Evolutionary conservation across 306 rosid genomes (phyloP).

Genomic region (Citrullus mucosospermus): DNA sequence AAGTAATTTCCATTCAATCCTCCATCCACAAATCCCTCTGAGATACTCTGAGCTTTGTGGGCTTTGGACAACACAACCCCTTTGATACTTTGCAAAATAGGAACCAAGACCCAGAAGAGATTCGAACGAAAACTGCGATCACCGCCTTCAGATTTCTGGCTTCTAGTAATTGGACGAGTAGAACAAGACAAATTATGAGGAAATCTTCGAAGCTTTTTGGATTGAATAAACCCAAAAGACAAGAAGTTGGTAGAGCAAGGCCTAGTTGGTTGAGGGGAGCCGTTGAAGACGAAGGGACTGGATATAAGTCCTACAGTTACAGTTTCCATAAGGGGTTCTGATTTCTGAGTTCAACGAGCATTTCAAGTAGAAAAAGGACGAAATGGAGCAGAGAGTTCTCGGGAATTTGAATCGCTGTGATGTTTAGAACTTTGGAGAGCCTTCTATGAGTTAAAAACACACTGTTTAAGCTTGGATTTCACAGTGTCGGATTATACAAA

Average conservation of each 20-base stretch:
- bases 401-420: not conserved
- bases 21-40: slow-evolving; percentile 7
- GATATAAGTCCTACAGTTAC: slow-evolving; percentile 16
- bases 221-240: slow-evolving; percentile 9
- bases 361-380: slow-evolving; percentile 17
- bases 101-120: slow-evolving; percentile 20
- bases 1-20: slow-evolving; percentile 14
- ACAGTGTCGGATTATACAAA: not conserved
- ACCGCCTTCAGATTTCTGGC: slow-evolving; percentile 6
- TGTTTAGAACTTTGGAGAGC: not conserved
- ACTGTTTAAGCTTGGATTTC: not conserved
- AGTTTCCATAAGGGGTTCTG: slow-evolving; percentile 34
- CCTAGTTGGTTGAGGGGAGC: slow-evolving; percentile 1
- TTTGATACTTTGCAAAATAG: slow-evolving; percentile 20
- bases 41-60: slow-evolving; percentile 8
- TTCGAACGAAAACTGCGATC: not conserved
- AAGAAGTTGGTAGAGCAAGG: slow-evolving; percentile 11
- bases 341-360: slow-evolving; percentile 32
- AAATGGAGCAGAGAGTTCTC: not conserved
- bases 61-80: slow-evolving; percentile 15
- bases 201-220: slow-evolving; percentile 4
- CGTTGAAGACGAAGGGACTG: slow-evolving; percentile 13
- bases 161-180: not conserved
- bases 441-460: not conserved
- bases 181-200: slow-evolving; percentile 5